Percentiles rank a stretch among this genome's conserved stretches.
Evolutionary conservation across 192 early-diverging fungal genomes (phyloP).

Genomic region (Spinellus fusiger): DNA sequence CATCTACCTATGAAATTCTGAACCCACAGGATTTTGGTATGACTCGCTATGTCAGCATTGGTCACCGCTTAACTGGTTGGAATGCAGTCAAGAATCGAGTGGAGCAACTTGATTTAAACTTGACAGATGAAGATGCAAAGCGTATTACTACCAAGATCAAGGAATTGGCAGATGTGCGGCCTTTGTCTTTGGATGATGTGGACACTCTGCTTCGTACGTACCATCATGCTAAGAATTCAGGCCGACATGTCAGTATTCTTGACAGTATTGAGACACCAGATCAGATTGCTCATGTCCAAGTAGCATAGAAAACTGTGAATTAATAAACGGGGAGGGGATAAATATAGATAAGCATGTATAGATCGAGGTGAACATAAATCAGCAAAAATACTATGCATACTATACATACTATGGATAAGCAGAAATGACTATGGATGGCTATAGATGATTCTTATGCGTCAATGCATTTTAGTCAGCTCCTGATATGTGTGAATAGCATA

Average conservation of each 20-base stretch:
- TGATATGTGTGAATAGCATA: too few relatives aligned
- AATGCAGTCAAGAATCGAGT: conserved; percentile 99
- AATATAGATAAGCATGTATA: too few relatives aligned
- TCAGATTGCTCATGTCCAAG: conserved; percentile 33
- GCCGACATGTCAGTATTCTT: conserved; percentile 42
- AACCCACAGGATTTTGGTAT: conserved; percentile 99
- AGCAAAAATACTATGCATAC: too few relatives aligned
- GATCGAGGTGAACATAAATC: too few relatives aligned
- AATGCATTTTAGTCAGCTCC: too few relatives aligned
- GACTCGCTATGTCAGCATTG: conserved; percentile 96
- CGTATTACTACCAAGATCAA: conserved; percentile 92
- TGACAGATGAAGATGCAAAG: conserved; percentile 91
- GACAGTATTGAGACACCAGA: conserved; percentile 45
- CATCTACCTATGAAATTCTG: conserved; percentile 96
- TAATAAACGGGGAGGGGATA: too few relatives aligned
- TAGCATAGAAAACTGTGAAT: background rate
- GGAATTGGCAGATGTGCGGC: conserved; percentile 87
- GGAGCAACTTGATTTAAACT: conserved; percentile 77
- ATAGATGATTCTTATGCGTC: too few relatives aligned
- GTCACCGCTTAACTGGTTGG: conserved; percentile 96
- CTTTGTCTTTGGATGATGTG: conserved; percentile 89
- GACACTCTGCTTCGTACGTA: conserved; percentile 75
- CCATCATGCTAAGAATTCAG: conserved; percentile 62
- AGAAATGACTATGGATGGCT: too few relatives aligned
- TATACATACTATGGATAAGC: too few relatives aligned